Base-by-base conservation (phyloP, 1,284 basidiomycete species). In the Tylopilus sp. region DNA sequence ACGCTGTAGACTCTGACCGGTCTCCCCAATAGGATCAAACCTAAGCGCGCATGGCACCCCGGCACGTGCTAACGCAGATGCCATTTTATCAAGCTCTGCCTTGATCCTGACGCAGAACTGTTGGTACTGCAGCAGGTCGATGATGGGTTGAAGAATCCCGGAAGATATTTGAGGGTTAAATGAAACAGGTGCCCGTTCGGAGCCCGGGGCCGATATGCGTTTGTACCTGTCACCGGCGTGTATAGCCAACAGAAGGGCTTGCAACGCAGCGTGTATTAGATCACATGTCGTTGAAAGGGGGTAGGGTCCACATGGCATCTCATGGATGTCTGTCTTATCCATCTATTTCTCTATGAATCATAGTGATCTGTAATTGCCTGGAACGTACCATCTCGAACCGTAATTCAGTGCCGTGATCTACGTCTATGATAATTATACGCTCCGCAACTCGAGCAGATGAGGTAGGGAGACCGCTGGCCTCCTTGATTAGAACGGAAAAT, bases 371-470 rank as follows among this genome's bases (percentile, higher is more conserved):
- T 33, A 38, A 21, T 28, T 25, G 37, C 46, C 30, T 43, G 31
- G 45, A 34, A 60, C 52, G 43, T 18, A 53, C 52, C 51, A 65
- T 75, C 55, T 63, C 84, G 58, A 90, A 86, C 21, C 73, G 74
- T 18, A 91, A 69, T 48, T 87, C 82, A 15, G 76, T 74, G n/a
- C 71, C 78, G 50, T 84, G 81, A 16, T 85, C 82, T 16, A 81
- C 82, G 53, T 89, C 86, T 44, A 91, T 77, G 30, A 79, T 76
- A 23, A 91, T 81, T 26, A 88, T 69, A 30, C 85, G 75, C 60
- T 90, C 87, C 2, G 86, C 84, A 5, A 91, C 86, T 26, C 80
- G 76, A 11, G 84, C 83, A 34, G 84, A 82, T 4, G 84, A 83
- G 2, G 84, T 87, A 11, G 85, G 83, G 9, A 89, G 71, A 50